phyloP scores from a whole-genome alignment of 2,329 filamentous ascomycete species.

The Massarina eburnea region DNA sequence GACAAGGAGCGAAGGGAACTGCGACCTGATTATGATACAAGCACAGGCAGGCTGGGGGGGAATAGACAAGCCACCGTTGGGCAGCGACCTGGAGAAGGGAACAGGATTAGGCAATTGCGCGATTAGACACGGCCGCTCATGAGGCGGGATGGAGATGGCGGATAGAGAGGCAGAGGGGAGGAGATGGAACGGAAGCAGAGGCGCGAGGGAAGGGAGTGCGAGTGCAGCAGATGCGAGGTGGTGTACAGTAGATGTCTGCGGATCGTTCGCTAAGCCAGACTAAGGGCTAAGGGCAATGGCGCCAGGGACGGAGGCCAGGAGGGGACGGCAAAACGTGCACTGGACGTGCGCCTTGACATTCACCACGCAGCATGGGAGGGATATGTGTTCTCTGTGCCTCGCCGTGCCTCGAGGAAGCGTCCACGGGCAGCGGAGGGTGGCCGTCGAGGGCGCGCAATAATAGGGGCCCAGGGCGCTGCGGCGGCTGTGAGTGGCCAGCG shows the following conservation, averaged over 20 bases:
- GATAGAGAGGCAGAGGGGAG: slow-evolving; percentile 11
- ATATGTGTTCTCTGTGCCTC: neutral
- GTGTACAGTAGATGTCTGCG: neutral
- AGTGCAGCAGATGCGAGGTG: slow-evolving; percentile 4
- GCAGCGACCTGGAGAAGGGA: slow-evolving; percentile 39
- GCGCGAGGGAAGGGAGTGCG: slow-evolving; percentile 4
- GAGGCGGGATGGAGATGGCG: slow-evolving; percentile 5
- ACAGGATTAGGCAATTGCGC: slow-evolving; percentile 37
- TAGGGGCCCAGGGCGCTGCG: slow-evolving; percentile 4
- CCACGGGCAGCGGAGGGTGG: slow-evolving; percentile 1
- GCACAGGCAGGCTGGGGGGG: slow-evolving; percentile 29
- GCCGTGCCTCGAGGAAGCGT: no score
- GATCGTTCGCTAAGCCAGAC: neutral
- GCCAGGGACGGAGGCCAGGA: slow-evolving; percentile 1
- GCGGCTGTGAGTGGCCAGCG: slow-evolving; percentile 1
- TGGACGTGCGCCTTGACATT: no score
- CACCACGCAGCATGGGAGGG: no score
- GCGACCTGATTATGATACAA: slow-evolving; percentile 33
- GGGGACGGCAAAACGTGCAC: no score
- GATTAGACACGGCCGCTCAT: slow-evolving; percentile 34
- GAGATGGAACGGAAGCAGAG: slow-evolving; percentile 15
- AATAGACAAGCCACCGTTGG: slow-evolving; percentile 5
- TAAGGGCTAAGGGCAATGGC: slow-evolving; percentile 10
- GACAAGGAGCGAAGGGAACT: slow-evolving; percentile 32
- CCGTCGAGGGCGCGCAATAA: no score